A percentile compares a stretch with the other conserved stretches of the same genome.
phyloP scores from a whole-genome alignment of 495 filamentous ascomycete species.

The Aspergillus baeticus region DNA sequence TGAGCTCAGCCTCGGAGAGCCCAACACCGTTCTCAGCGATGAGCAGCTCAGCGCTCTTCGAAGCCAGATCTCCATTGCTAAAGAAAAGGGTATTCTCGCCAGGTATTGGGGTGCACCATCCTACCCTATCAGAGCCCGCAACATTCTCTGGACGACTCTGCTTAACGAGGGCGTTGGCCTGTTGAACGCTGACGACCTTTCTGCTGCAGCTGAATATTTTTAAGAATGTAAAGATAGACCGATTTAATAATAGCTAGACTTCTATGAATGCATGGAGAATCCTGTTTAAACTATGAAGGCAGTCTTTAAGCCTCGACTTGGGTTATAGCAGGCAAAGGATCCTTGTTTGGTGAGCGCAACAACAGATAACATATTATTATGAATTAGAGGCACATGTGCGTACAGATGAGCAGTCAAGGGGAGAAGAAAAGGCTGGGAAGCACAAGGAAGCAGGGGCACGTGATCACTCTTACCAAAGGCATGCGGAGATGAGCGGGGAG shows the following conservation, averaged over 20 bases:
- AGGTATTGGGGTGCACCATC: slow-evolving; percentile 73
- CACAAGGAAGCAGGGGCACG: neutral
- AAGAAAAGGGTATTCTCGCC: slow-evolving; percentile 60
- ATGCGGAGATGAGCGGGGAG: slow-evolving; percentile 7
- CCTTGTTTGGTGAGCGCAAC: too few relatives aligned
- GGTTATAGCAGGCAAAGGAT: too few relatives aligned
- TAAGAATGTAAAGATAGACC: slow-evolving; percentile 10
- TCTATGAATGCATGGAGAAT: neutral
- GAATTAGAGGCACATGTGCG: neutral
- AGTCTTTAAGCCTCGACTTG: neutral
- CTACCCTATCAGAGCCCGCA: slow-evolving; percentile 64
- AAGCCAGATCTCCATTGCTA: slow-evolving; percentile 60
- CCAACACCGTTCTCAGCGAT: slow-evolving; percentile 34
- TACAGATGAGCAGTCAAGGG: neutral
- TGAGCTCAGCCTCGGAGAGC: slow-evolving; percentile 25
- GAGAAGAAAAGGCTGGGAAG: neutral
- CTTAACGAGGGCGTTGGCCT: slow-evolving; percentile 66
- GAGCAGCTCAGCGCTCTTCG: slow-evolving; percentile 58
- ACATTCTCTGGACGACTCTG: slow-evolving; percentile 68
- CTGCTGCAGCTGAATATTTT: slow-evolving; percentile 47
- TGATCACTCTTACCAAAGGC: slow-evolving; percentile 16
- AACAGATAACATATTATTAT: too few relatives aligned
- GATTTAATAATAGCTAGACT: neutral
- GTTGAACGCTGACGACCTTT: slow-evolving; percentile 77
- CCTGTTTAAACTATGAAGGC: neutral